Conservation (phyloP, 768 basidiomycete genomes). For the Leucosporidium yakuticum region DNA sequence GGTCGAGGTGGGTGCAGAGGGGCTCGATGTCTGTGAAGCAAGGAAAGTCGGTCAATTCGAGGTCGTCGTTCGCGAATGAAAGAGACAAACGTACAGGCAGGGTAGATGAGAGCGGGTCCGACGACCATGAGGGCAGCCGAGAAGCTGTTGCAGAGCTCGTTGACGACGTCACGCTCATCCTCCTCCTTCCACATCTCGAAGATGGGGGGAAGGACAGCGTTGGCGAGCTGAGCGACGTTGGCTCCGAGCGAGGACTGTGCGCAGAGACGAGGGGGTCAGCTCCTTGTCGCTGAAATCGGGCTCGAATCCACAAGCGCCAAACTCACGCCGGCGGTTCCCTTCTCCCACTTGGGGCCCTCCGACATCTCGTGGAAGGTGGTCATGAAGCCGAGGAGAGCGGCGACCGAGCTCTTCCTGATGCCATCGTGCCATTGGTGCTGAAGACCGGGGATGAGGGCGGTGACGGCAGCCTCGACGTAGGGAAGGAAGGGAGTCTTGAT, state of each 20-base stretch:
- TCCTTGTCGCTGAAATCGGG: background rate
- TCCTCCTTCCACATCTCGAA: slow-evolving; percentile 87
- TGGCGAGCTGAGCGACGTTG: slow-evolving; percentile 70
- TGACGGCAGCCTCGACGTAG: slow-evolving; percentile 72
- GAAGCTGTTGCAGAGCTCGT: slow-evolving; percentile 76
- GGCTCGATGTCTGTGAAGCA: slow-evolving; percentile 53
- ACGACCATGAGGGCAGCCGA: slow-evolving; percentile 87
- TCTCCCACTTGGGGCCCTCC: slow-evolving; percentile 71
- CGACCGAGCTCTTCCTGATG: slow-evolving; percentile 85
- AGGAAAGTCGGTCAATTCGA: background rate
- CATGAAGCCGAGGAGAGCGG: slow-evolving; percentile 79
- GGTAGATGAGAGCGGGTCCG: slow-evolving; percentile 71
- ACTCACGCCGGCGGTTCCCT: slow-evolving; percentile 51
- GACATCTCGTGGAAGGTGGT: slow-evolving; percentile 86
- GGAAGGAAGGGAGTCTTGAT: slow-evolving; percentile 81
- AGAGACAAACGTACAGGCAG: slow-evolving; percentile 56
- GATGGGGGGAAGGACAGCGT: slow-evolving; percentile 64
- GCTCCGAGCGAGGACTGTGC: slow-evolving; percentile 43
- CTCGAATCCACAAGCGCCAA: no score
- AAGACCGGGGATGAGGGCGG: slow-evolving; percentile 71
- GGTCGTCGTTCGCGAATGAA: background rate
- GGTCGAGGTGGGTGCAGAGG: slow-evolving; percentile 71
- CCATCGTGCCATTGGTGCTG: slow-evolving; percentile 89
- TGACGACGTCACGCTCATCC: slow-evolving; percentile 89
- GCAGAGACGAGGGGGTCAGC: background rate